Percentiles rank a stretch among this genome's conserved stretches.
These are phyloP conservation scores for Boletus pseudopeckii DNA, from an alignment of 768 basidiomycete species.

Conservation along the genomic window DNA sequence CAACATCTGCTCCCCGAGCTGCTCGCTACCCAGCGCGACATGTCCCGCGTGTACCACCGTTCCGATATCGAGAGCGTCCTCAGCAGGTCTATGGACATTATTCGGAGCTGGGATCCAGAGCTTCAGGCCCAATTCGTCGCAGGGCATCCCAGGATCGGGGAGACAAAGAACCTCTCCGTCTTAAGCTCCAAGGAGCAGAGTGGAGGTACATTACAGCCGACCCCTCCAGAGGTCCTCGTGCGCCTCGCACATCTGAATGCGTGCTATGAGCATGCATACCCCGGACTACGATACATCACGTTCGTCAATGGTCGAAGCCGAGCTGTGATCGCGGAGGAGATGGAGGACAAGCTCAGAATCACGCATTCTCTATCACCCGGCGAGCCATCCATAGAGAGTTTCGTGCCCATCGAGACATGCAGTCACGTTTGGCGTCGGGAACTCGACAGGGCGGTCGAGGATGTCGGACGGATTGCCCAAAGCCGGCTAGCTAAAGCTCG, in stretches of 20 bases:
- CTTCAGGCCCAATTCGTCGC: conserved; percentile 64
- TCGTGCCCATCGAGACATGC: conserved; percentile 37
- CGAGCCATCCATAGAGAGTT: conserved; percentile 32
- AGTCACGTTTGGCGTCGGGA: conserved; percentile 61
- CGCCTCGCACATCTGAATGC: conserved; percentile 74
- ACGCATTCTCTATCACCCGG: conserved; percentile 46
- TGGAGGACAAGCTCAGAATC: conserved; percentile 64
- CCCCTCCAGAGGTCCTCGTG: conserved; percentile 69
- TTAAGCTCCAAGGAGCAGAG: conserved; percentile 83
- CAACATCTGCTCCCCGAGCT: conserved; percentile 54
- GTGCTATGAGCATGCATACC: conserved; percentile 70
- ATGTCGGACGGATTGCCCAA: conserved; percentile 75
- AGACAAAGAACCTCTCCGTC: conserved; percentile 66
- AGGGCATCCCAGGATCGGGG: conserved; percentile 90
- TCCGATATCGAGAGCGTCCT: conserved; percentile 54
- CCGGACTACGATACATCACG: conserved; percentile 82
- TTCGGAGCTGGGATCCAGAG: conserved; percentile 50
- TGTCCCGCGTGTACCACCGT: conserved; percentile 22
- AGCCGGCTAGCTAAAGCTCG: conserved; percentile 49
- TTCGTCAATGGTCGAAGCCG: conserved; percentile 86
- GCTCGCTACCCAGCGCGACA: conserved; percentile 26
- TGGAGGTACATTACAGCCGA: conserved; percentile 41
- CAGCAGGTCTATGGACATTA: conserved; percentile 44
- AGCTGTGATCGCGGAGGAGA: conserved; percentile 68
- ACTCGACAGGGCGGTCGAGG: conserved; percentile 65